Evolutionary conservation across 306 rosid genomes (phyloP).

Genomic region (Citrullus colocynthis): DNA sequence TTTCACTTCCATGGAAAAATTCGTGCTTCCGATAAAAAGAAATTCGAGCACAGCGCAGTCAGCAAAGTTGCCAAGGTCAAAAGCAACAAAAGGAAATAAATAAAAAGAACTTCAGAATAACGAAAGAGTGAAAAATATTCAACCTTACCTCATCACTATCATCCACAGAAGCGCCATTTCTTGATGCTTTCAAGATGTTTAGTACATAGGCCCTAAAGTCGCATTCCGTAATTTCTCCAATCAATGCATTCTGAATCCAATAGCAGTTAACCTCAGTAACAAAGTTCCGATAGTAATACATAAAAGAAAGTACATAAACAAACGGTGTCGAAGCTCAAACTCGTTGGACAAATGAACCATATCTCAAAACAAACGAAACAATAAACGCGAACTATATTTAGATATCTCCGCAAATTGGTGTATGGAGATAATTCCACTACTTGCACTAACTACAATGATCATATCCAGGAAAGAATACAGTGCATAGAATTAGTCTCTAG

Average conservation of each 20-base stretch:
- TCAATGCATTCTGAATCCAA: conserved; percentile 34
- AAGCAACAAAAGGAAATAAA: neutral
- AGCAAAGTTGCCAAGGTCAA: neutral
- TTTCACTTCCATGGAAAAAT: neutral
- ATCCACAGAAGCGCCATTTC: conserved; percentile 15
- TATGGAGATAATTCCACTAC: neutral
- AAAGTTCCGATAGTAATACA: conserved; percentile 5
- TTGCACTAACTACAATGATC: neutral
- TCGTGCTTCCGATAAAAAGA: no score
- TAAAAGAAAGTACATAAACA: neutral
- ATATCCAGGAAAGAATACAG: neutral
- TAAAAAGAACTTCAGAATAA: neutral
- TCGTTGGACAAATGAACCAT: neutral
- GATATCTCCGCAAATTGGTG: neutral
- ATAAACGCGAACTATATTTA: neutral
- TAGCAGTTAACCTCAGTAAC: conserved; percentile 1
- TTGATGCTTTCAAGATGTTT: conserved; percentile 25
- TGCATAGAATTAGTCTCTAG: neutral
- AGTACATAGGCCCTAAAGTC: conserved; percentile 40
- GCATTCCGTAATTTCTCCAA: conserved; percentile 22
- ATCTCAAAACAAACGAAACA: no score
- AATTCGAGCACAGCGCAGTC: neutral
- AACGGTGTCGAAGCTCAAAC: neutral
- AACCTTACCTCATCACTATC: conserved; percentile 33
- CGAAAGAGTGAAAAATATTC: neutral